Evolutionary conservation across 139 green algal species (phyloP).

Genomic region (Trebouxia sp.): DNA sequence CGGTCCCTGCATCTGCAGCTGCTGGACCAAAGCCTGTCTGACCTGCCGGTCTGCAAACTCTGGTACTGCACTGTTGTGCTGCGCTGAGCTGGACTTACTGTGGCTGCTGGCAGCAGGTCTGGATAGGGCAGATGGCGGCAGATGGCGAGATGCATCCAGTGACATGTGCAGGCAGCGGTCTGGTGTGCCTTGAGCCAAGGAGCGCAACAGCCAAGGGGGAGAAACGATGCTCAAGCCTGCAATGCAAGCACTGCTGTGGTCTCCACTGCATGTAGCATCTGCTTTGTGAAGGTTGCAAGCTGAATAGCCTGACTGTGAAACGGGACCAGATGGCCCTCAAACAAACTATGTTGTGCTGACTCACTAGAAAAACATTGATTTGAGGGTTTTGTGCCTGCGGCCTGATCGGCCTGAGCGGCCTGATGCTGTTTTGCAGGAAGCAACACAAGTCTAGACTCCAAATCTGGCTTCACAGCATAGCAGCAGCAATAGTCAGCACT

Average conservation of each 20-base stretch:
- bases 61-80: not conserved
- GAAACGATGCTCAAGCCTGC: slow-evolving; percentile 46
- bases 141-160: slow-evolving; percentile 34
- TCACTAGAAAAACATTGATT: no score
- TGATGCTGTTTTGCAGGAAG: no score
- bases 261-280: not conserved
- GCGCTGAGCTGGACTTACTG: not conserved
- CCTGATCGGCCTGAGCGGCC: no score
- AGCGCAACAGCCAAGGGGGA: slow-evolving; percentile 39
- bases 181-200: slow-evolving; percentile 30
- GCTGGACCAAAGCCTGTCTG: slow-evolving; percentile 26
- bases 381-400: no score
- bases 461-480: no score
- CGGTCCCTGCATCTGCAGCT: slow-evolving; percentile 7
- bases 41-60: not conserved
- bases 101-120: not conserved
- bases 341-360: no score
- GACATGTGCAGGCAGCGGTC: slow-evolving; percentile 42
- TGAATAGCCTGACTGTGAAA: not conserved
- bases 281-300: not conserved
- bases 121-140: slow-evolving; percentile 14
- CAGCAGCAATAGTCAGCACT: no score
- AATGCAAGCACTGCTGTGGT: not conserved
- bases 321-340: no score
- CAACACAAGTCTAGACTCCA: no score